Base-by-base conservation (phyloP, 768 basidiomycete genomes). In the Auricularia cornea region DNA sequence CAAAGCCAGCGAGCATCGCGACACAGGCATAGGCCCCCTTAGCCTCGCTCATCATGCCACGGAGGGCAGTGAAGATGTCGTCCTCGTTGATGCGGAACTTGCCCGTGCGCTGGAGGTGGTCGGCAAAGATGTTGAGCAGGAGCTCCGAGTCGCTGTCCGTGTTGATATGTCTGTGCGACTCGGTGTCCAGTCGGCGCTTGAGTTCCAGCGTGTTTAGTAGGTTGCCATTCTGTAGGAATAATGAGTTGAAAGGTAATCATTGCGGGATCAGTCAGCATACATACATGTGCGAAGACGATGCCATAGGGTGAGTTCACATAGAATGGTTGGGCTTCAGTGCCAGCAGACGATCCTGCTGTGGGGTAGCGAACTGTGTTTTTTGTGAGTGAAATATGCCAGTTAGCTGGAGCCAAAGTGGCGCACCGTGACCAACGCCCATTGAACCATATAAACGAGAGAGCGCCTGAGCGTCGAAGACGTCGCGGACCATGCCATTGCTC, bases 251-350 rank as follows among this genome's bases (percentile, higher is more conserved):
- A 35, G 56, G 26, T 28, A 28, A 16, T 51, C 48, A 44, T 5
- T 60, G 44, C 20, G 8, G 60, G 29, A 67, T 60, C 64, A 31
- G n/a, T 5, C 66, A 23, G 54, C 16, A 56, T 30, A 79, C 88
- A 66, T 73, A 95, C 96, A 80, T 99, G 96, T 23, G 92, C 97
- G 72, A 99, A 90, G 66, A 95, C 93, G 71, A 99, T 96, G 60
- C 97, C 97, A 74, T 98, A 99, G 3, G 97, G 97, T n/a, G 94
- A 96, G 78, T 99, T 99, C 69, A 99, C 97, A 73, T 99, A 99
- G 81, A 99, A 99, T 1, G 97, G 97, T 72, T 99, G 97, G 8
- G 97, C 95, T 73, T 99, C 97, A 12, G 96, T 89, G 68, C 97
- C 91, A 63, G 94, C 91, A 64, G 94, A 97, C 71, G 93, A 94